Conservation (phyloP, 2,329 filamentous ascomycete genomes). For the Biscogniauxia sp. region DNA sequence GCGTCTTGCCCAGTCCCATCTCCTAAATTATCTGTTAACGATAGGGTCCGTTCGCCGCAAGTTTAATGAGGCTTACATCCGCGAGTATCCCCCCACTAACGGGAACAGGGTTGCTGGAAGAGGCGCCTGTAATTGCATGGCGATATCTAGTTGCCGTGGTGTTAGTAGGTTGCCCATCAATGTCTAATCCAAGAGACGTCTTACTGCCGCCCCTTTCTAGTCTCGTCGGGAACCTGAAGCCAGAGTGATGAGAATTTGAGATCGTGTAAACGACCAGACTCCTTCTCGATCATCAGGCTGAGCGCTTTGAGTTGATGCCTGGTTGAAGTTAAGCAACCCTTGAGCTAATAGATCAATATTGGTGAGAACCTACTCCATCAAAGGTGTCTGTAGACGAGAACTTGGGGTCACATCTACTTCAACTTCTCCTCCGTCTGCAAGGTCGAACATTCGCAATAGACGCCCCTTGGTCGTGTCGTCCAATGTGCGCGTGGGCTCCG, state of each 20-base stretch:
- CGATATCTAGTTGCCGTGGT: conserved; percentile 3
- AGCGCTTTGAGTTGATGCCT: conserved; percentile 10
- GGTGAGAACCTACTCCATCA: not conserved
- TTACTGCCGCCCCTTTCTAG: not conserved
- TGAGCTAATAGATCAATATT: not conserved
- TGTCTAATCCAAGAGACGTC: not conserved
- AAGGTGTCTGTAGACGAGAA: too few species aligned
- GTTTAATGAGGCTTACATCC: conserved; percentile 5
- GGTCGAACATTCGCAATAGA: too few species aligned
- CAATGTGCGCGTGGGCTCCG: too few species aligned
- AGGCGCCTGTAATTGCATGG: conserved; percentile 3
- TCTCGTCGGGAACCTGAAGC: not conserved
- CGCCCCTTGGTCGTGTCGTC: too few species aligned
- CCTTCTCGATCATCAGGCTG: conserved; percentile 8
- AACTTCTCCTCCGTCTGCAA: too few species aligned
- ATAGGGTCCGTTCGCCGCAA: not conserved
- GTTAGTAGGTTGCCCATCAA: not conserved
- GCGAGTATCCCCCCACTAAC: conserved; percentile 7
- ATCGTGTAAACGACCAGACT: not conserved
- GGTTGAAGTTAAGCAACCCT: not conserved
- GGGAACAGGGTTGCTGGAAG: not conserved
- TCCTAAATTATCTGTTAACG: conserved; percentile 4
- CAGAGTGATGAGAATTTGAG: conserved; percentile 5
- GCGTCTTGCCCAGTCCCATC: conserved; percentile 19
- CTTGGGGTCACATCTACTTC: too few species aligned